phyloP scores from a whole-genome alignment of 2,329 filamentous ascomycete genomes.

The Amauroascus niger region DNA sequence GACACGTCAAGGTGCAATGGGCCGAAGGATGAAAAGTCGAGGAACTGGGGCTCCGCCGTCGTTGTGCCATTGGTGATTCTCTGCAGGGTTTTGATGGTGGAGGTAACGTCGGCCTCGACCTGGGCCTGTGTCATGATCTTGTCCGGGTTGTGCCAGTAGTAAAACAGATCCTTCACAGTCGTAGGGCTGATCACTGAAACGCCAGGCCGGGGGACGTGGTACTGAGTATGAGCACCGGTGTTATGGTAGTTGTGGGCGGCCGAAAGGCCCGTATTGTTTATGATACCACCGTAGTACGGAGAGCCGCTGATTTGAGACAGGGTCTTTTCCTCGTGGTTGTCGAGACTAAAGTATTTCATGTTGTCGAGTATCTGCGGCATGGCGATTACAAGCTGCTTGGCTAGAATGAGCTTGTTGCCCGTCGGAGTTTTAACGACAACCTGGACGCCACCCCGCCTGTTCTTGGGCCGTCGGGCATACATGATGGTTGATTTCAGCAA shows the following conservation, averaged over 20 bases:
- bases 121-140: constrained; percentile 17
- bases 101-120: constrained; percentile 22
- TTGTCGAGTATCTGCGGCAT: constrained; percentile 32
- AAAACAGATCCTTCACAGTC: constrained; percentile 5
- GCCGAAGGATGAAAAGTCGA: constrained; percentile 26
- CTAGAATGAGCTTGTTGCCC: constrained; percentile 27
- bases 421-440: constrained; percentile 25
- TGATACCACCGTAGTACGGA: constrained; percentile 28
- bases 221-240: constrained; percentile 22
- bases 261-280: constrained; percentile 29
- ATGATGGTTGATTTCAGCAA: constrained; percentile 17
- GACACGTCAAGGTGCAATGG: constrained; percentile 28
- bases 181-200: constrained; percentile 20
- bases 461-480: not conserved
- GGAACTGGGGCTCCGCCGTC: constrained; percentile 17
- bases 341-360: constrained; percentile 24
- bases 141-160: not conserved
- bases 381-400: constrained; percentile 35
- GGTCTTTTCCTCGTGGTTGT: constrained; percentile 21
- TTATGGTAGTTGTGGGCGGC: constrained; percentile 15
- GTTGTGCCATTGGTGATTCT: not conserved
- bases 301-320: constrained; percentile 30
- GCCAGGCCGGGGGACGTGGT: constrained; percentile 25
- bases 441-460: constrained; percentile 18
- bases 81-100: constrained; percentile 19